A percentile compares a stretch with the other conserved stretches of the same genome.
These are phyloP conservation scores for Penicillium sp. DNA, from an alignment of 2,329 filamentous ascomycete species.

Conservation along the genomic window DNA sequence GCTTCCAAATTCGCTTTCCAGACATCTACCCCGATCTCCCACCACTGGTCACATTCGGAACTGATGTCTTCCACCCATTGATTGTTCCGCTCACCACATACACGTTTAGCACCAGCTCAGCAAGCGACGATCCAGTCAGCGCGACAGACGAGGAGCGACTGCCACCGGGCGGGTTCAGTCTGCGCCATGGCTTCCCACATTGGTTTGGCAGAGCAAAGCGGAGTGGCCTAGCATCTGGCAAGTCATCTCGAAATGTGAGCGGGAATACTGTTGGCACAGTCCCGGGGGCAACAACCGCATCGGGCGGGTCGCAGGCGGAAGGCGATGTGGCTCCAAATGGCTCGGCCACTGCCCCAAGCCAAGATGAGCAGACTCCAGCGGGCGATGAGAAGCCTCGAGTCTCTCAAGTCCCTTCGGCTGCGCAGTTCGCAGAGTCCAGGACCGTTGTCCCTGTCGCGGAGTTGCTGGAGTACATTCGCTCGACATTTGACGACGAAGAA, in stretches of 20 bases:
- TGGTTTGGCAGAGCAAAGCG: constrained; percentile 76
- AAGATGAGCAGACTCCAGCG: constrained; percentile 11
- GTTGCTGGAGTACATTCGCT: constrained; percentile 79
- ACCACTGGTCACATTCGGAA: constrained; percentile 84
- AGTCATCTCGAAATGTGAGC: constrained; percentile 52
- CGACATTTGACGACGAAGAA: constrained; percentile 77
- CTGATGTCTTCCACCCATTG: constrained; percentile 93
- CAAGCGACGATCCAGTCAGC: constrained; percentile 77
- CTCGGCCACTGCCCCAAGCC: constrained; percentile 8
- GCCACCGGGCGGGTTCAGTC: constrained; percentile 86
- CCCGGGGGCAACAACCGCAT: constrained; percentile 11
- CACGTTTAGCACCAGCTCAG: constrained; percentile 82
- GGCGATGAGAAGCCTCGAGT: constrained; percentile 13
- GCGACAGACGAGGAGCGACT: constrained; percentile 82
- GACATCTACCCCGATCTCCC: constrained; percentile 77
- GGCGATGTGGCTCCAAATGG: constrained; percentile 8
- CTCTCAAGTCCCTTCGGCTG: constrained; percentile 21
- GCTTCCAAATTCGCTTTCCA: constrained; percentile 89
- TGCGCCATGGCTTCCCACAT: constrained; percentile 85
- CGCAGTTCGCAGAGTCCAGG: constrained; percentile 35
- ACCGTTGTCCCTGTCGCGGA: constrained; percentile 65
- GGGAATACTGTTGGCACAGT: constrained; percentile 41
- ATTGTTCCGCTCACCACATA: constrained; percentile 94
- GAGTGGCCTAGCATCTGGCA: constrained; percentile 43
- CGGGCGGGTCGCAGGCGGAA: constrained; percentile 3